Evolutionary conservation across 139 green algal genomes (phyloP), one percentile per base, ranked within the genome.

Genomic region (Micromonas pusilla): DNA sequence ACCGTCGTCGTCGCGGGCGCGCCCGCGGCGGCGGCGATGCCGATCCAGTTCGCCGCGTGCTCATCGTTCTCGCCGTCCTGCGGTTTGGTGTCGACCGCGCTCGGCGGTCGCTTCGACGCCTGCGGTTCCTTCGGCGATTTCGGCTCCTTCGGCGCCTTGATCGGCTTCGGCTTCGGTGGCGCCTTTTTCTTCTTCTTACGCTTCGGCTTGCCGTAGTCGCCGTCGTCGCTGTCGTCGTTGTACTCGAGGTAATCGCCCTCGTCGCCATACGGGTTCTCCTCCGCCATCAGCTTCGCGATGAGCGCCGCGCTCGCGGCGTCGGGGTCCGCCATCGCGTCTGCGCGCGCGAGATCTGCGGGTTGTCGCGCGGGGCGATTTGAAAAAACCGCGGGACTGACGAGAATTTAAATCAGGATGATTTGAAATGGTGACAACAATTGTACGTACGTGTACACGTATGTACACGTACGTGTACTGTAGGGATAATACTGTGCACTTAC

Each of bases 301-400:
- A 85, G 54, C 30, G 81, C 81, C 25, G 74, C 81, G n/a, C 76
- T 82, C 5, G 77, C 77, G 39, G 79, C 81, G 45, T 85, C 81
- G 31, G 74, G 72, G 23, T 83, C 81, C 45, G 54, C 54, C 73
- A 80, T 75, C 45, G 45, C 9, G 45, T 57, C n/a, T n/a, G n/a
- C n/a, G n/a, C n/a, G n/a, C n/a, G n/a, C n/a, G n/a, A n/a, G n/a
- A n/a, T n/a, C n/a, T n/a, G n/a, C n/a, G n/a, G n/a, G n/a, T n/a
- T n/a, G n/a, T n/a, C n/a, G n/a, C n/a, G n/a, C n/a, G n/a, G n/a
- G n/a, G n/a, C n/a, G n/a, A n/a, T n/a, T n/a, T n/a, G n/a, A n/a
- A n/a, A n/a, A n/a, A n/a, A n/a, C n/a, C n/a, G n/a, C n/a, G n/a
- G n/a, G n/a, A n/a, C n/a, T n/a, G n/a, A n/a, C n/a, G n/a, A n/a